Evolutionary conservation across 1,284 basidiomycete species (phyloP).

Genomic region (Uromyces viciae-fabae): DNA sequence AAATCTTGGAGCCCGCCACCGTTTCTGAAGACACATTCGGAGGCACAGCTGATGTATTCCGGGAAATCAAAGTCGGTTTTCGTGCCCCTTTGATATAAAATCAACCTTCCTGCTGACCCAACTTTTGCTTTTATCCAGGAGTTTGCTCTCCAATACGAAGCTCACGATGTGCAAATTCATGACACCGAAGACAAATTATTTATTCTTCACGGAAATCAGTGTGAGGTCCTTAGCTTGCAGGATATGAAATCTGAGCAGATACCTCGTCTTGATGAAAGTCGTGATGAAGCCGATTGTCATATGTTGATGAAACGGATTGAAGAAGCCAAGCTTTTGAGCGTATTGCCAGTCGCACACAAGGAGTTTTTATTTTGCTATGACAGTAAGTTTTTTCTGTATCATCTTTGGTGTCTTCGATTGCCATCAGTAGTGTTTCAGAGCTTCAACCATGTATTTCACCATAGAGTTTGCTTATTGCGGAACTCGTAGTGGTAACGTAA

Average conservation of each 20-base stretch:
- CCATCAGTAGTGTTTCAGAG: not conserved
- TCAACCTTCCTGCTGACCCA: not conserved
- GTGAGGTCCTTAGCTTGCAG: conserved; percentile 67
- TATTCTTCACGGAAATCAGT: conserved; percentile 19
- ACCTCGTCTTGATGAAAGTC: conserved; percentile 57
- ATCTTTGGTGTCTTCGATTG: not conserved
- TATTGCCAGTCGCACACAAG: conserved; percentile 68
- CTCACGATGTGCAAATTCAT: conserved; percentile 20
- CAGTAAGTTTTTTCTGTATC: conserved; percentile 51
- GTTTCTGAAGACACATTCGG: not conserved
- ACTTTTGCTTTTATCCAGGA: not conserved
- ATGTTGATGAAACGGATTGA: conserved; percentile 77
- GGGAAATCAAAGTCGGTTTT: conserved; percentile 16
- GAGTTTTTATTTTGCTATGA: conserved; percentile 92
- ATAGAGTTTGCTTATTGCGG: conserved; percentile 79
- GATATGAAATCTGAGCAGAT: conserved; percentile 68
- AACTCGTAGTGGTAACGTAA: conserved; percentile 71
- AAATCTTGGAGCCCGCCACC: not conserved
- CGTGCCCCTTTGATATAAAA: not conserved
- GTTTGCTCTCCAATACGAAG: conserved; percentile 45
- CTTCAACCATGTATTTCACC: not conserved
- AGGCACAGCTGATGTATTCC: not conserved
- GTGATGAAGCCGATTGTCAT: conserved; percentile 68
- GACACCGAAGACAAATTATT: conserved; percentile 21
- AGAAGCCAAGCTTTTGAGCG: conserved; percentile 72